Percentiles rank a stretch among this genome's conserved stretches.
Evolutionary conservation across 805 yeast genomes (phyloP).

Genomic region (Candida orba): DNA sequence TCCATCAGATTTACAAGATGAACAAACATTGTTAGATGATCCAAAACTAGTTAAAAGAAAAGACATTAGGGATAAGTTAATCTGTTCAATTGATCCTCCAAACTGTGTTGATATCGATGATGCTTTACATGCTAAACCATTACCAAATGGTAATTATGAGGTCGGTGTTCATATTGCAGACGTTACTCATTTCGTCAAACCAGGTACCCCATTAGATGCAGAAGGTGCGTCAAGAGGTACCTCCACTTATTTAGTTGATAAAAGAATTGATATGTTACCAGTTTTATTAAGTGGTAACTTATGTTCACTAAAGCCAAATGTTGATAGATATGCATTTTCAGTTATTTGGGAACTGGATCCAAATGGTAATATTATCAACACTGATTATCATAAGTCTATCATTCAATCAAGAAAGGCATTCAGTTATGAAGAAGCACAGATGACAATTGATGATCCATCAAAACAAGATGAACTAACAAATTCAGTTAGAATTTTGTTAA

Average conservation of each 20-base stretch:
- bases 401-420: constrained; percentile 91
- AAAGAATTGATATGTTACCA: constrained; percentile 98
- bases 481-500: constrained; percentile 78
- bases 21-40: constrained; percentile 45
- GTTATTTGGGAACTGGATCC: constrained; percentile 93
- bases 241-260: constrained; percentile 92
- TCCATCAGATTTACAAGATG: constrained; percentile 53
- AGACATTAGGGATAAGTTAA: constrained; percentile 81
- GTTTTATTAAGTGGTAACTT: constrained; percentile 89
- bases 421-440: constrained; percentile 88
- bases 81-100: constrained; percentile 97
- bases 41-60: constrained; percentile 50
- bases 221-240: constrained; percentile 98
- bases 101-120: constrained; percentile 98
- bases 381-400: constrained; percentile 77
- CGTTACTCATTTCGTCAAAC: constrained; percentile 93
- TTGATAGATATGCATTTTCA: constrained; percentile 92
- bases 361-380: constrained; percentile 76
- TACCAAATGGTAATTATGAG: constrained; percentile 92
- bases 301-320: constrained; percentile 91
- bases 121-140: constrained; percentile 79
- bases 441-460: constrained; percentile 72
- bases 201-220: constrained; percentile 83
- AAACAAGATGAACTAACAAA: constrained; percentile 79
- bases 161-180: constrained; percentile 99